Conservation (phyloP, 1,284 basidiomycete species). For the Mycosarcoma maydis region DNA sequence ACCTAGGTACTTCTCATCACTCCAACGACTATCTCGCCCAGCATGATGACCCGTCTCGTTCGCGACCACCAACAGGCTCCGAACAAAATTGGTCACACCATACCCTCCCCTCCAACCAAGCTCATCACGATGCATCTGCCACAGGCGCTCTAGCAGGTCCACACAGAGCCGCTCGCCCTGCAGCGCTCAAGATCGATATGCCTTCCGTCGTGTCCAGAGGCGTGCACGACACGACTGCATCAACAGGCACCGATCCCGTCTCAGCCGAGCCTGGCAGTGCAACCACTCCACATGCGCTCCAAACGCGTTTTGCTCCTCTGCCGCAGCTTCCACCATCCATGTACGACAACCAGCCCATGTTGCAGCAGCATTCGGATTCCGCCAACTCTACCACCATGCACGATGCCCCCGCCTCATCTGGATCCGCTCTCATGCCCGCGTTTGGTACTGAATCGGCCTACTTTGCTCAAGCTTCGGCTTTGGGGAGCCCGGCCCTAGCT, state of each 20-base stretch:
- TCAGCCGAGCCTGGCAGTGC: conserved; percentile 18
- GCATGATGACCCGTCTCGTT: conserved; percentile 13
- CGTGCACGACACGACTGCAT: not conserved
- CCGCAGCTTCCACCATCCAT: conserved; percentile 35
- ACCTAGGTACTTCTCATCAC: not conserved
- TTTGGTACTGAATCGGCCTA: conserved; percentile 36
- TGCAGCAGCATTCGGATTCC: conserved; percentile 13
- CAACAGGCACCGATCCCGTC: conserved; percentile 3
- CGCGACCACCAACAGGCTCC: conserved; percentile 26
- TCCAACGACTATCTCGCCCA: conserved; percentile 4
- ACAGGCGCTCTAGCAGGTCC: conserved; percentile 1
- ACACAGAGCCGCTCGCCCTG: conserved; percentile 27
- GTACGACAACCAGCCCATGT: conserved; percentile 14
- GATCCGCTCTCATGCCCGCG: conserved; percentile 33
- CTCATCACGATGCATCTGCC: conserved; percentile 2
- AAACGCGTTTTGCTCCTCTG: conserved; percentile 35
- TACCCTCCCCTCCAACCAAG: not conserved
- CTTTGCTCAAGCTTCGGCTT: not conserved
- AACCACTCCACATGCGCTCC: conserved; percentile 21
- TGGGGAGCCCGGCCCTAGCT: not conserved
- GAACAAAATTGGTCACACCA: conserved; percentile 31
- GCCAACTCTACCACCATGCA: not conserved
- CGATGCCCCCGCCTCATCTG: conserved; percentile 13
- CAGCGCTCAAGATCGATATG: conserved; percentile 42
- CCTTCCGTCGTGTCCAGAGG: conserved; percentile 9